Percentiles rank a stretch among this genome's conserved stretches.
Evolutionary conservation across 2,329 filamentous ascomycete species (phyloP).

Genomic region (Colletotrichum zoysiae): DNA sequence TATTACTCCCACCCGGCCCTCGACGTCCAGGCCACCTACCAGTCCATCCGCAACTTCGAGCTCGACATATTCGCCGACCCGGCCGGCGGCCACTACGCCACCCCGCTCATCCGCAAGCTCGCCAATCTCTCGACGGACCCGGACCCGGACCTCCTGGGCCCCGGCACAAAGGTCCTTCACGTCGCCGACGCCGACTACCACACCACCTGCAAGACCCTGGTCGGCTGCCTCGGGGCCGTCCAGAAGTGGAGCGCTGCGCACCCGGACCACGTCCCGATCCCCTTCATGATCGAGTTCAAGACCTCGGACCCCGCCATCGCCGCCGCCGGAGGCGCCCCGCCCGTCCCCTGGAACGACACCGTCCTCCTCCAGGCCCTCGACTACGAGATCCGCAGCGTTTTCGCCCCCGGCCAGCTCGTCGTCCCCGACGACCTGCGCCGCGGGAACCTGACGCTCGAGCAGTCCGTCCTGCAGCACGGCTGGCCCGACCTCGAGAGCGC

Average conservation of each 20-base stretch:
- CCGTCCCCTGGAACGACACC: slow-evolving; percentile 58
- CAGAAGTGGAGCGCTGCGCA: slow-evolving; percentile 59
- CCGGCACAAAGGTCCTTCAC: slow-evolving; percentile 63
- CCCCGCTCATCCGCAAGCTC: slow-evolving; percentile 56
- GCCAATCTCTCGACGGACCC: slow-evolving; percentile 54
- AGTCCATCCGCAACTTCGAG: slow-evolving; percentile 61
- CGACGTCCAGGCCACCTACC: slow-evolving; percentile 58
- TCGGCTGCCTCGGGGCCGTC: slow-evolving; percentile 57
- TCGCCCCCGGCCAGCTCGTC: slow-evolving; percentile 56
- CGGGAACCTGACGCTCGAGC: slow-evolving; percentile 57
- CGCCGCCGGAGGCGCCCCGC: slow-evolving; percentile 50
- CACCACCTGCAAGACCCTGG: slow-evolving; percentile 59
- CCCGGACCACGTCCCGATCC: slow-evolving; percentile 59
- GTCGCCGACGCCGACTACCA: slow-evolving; percentile 63
- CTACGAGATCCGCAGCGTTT: slow-evolving; percentile 59
- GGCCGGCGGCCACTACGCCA: slow-evolving; percentile 60
- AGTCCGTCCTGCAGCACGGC: slow-evolving; percentile 59
- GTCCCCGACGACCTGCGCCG: slow-evolving; percentile 61
- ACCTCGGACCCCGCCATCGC: slow-evolving; percentile 46
- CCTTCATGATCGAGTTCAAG: slow-evolving; percentile 64
- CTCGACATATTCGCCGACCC: slow-evolving; percentile 63
- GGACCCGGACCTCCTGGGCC: slow-evolving; percentile 54
- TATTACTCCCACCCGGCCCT: slow-evolving; percentile 62
- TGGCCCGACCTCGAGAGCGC: slow-evolving; percentile 61
- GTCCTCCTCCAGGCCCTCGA: slow-evolving; percentile 58